Conservation (phyloP, 352 stramenopile genomes). For the Globisporangium lucens region DNA sequence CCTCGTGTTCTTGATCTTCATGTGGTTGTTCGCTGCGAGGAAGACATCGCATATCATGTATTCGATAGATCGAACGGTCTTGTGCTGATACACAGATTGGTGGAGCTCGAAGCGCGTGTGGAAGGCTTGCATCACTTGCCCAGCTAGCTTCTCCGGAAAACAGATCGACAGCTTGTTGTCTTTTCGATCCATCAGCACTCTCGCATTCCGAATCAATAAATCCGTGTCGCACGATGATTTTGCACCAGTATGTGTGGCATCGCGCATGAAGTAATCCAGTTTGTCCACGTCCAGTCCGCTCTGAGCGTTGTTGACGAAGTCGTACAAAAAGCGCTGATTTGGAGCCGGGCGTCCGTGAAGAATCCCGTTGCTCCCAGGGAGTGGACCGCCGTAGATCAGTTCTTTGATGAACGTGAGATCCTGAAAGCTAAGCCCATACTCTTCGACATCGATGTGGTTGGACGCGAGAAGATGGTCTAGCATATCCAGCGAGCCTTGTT, state of each 20-base stretch:
- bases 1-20: constrained; percentile 54
- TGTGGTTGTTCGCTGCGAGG: constrained; percentile 56
- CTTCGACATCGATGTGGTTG: constrained; percentile 53
- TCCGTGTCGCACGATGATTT: constrained; percentile 74
- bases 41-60: constrained; percentile 88
- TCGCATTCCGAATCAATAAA: constrained; percentile 69
- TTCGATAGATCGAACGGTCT: constrained; percentile 75
- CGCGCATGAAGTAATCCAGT: constrained; percentile 89
- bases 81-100: constrained; percentile 87
- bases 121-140: constrained; percentile 88
- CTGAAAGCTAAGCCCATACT: constrained; percentile 44
- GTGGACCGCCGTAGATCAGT: constrained; percentile 62
- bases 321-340: constrained; percentile 75
- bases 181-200: constrained; percentile 61
- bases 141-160: constrained; percentile 86
- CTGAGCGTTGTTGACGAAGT: constrained; percentile 87
- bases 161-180: constrained; percentile 61
- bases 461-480: constrained; percentile 55
- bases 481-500: constrained; percentile 75
- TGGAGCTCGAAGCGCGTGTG: constrained; percentile 85
- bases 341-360: constrained; percentile 40
- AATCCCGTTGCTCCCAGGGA: constrained; percentile 30
- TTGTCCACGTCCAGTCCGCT: constrained; percentile 90
- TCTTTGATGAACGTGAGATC: constrained; percentile 81
- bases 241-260: constrained; percentile 71